A percentile compares a stretch with the other conserved stretches of the same genome.
Evolutionary conservation across 2,329 filamentous ascomycete genomes (phyloP).

Genomic region (Fusarium keratoplasticum): DNA sequence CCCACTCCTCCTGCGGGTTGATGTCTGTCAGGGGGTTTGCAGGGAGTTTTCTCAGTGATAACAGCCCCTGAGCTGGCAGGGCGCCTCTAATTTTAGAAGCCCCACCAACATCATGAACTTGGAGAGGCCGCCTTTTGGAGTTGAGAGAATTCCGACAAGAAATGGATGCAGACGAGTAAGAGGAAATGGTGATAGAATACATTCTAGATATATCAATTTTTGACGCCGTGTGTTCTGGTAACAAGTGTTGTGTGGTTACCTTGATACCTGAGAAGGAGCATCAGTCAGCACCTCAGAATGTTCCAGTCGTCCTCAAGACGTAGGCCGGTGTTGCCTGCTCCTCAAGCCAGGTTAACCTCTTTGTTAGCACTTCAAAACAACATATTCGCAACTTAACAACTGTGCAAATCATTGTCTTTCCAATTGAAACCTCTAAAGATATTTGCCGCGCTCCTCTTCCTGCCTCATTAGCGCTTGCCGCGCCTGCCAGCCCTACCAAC

Average conservation of each 20-base stretch:
- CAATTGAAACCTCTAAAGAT: neutral
- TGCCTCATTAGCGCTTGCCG: neutral
- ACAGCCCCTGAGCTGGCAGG: constrained; percentile 26
- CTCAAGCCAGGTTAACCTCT: neutral
- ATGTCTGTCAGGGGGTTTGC: constrained; percentile 30
- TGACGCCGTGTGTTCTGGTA: neutral
- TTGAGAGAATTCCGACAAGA: neutral
- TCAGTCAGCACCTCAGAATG: constrained; percentile 37
- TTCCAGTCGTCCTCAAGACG: constrained; percentile 34
- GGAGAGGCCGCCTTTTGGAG: neutral
- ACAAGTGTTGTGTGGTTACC: neutral
- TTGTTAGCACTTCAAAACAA: neutral
- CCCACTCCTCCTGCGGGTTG: constrained; percentile 21
- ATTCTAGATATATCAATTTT: neutral
- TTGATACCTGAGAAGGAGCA: neutral
- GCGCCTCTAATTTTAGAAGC: constrained; percentile 40
- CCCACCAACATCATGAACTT: constrained; percentile 38
- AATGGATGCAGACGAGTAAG: neutral
- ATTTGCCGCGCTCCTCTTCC: neutral
- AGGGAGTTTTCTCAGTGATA: constrained; percentile 16
- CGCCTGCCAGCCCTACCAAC: neutral
- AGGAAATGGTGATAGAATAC: neutral
- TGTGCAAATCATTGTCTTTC: neutral
- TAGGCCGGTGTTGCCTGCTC: constrained; percentile 43
- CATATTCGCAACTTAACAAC: neutral